Conservation (phyloP, 2,329 filamentous ascomycete genomes). For the Aureobasidium sp. region DNA sequence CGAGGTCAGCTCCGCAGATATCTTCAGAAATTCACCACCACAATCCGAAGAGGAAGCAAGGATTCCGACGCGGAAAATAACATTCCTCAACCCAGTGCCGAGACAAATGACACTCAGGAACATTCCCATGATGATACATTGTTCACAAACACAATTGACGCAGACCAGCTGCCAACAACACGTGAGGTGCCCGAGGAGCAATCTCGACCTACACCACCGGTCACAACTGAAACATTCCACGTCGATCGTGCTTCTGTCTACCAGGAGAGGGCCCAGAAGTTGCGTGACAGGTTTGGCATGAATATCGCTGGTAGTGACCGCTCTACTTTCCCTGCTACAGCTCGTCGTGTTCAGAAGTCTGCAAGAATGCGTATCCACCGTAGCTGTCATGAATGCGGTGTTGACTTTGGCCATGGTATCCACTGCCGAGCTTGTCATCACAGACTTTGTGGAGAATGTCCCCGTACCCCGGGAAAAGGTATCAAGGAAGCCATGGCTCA, state of each 20-base stretch:
- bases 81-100: conserved; percentile 5
- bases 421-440: conserved; percentile 14
- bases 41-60: conserved; percentile 15
- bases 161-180: neutral
- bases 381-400: conserved; percentile 14
- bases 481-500: conserved; percentile 14
- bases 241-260: conserved; percentile 12
- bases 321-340: neutral
- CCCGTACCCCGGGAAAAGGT: conserved; percentile 5
- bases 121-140: conserved; percentile 14
- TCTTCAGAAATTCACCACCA: conserved; percentile 12
- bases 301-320: conserved; percentile 1
- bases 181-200: neutral
- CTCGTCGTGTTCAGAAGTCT: conserved; percentile 12
- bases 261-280: conserved; percentile 1
- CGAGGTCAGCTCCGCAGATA: conserved; percentile 8
- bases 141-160: conserved; percentile 11
- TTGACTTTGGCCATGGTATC: conserved; percentile 13
- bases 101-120: neutral
- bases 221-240: conserved; percentile 11
- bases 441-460: conserved; percentile 6
- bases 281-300: conserved; percentile 10
- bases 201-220: conserved; percentile 1
- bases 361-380: conserved; percentile 13
- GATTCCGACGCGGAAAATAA: conserved; percentile 1